phyloP scores from a whole-genome alignment of 2,329 filamentous ascomycete genomes.

The Harringtonia lauricola region DNA sequence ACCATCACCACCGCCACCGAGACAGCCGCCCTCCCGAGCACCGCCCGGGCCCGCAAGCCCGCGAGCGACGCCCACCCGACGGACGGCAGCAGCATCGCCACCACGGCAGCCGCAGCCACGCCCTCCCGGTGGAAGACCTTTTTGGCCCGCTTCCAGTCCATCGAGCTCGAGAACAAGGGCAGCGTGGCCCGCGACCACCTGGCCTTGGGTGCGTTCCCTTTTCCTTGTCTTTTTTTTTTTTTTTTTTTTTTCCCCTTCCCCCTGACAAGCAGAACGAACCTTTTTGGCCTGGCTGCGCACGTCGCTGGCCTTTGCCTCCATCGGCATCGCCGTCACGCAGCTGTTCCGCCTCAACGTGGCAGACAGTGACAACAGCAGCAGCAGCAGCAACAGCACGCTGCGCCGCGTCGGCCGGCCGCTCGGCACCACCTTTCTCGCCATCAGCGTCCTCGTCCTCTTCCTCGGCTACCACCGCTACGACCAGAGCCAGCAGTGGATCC shows the following conservation, averaged over 20 bases:
- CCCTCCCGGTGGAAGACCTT: slow-evolving; percentile 34
- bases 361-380: slow-evolving; percentile 16
- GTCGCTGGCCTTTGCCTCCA: slow-evolving; percentile 69
- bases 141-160: slow-evolving; percentile 38
- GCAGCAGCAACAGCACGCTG: slow-evolving; percentile 26
- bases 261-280: slow-evolving; percentile 51
- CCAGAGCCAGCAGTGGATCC: slow-evolving; percentile 68
- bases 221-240: background rate
- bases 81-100: background rate
- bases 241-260: background rate
- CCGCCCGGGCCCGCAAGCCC: background rate
- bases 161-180: slow-evolving; percentile 79
- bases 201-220: slow-evolving; percentile 48
- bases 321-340: slow-evolving; percentile 75
- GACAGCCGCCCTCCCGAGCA: background rate
- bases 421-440: slow-evolving; percentile 64
- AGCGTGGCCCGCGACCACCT: slow-evolving; percentile 75
- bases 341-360: slow-evolving; percentile 67
- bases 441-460: slow-evolving; percentile 63
- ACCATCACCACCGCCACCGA: slow-evolving; percentile 8
- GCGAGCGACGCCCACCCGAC: background rate
- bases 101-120: slow-evolving; percentile 9
- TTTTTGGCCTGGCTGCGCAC: slow-evolving; percentile 81
- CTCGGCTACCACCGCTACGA: slow-evolving; percentile 73
- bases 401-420: slow-evolving; percentile 61